These are phyloP conservation scores for Saturnispora gosingensis DNA, from an alignment of 805 yeast species.

Conservation along the genomic window DNA sequence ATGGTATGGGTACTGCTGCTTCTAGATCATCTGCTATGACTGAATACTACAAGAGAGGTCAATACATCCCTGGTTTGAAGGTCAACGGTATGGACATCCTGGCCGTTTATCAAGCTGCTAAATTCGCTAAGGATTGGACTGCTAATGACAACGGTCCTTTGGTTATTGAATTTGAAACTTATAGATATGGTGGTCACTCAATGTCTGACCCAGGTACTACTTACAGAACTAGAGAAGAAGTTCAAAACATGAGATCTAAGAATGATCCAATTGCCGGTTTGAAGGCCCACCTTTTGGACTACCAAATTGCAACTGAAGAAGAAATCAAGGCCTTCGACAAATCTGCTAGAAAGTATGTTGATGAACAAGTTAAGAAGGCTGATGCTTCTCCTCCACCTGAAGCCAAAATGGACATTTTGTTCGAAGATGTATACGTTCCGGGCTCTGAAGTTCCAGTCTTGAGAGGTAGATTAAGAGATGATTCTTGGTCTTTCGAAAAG, in stretches of 20 bases:
- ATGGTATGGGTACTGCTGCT: constrained; percentile 99
- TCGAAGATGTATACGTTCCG: constrained; percentile 93
- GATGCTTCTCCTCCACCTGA: constrained; percentile 93
- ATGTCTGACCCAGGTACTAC: constrained; percentile 99
- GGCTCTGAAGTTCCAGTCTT: constrained; percentile 87
- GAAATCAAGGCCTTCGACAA: constrained; percentile 93
- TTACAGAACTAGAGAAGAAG: constrained; percentile 99
- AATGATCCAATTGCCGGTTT: constrained; percentile 97
- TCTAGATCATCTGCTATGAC: constrained; percentile 93
- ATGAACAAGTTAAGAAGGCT: constrained; percentile 88
- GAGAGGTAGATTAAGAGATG: constrained; percentile 96
- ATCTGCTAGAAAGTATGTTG: constrained; percentile 92
- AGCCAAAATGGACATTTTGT: constrained; percentile 87
- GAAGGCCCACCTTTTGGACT: constrained; percentile 75
- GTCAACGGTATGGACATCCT: constrained; percentile 98
- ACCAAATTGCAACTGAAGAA: constrained; percentile 82
- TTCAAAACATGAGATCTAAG: constrained; percentile 98
- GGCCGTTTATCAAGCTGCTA: constrained; percentile 92
- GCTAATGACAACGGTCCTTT: constrained; percentile 91
- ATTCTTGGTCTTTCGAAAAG: constrained; percentile 59
- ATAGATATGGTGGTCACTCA: constrained; percentile 99
- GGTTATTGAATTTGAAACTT: constrained; percentile 94
- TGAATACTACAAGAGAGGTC: constrained; percentile 98
- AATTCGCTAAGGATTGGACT: constrained; percentile 95
- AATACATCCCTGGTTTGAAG: constrained; percentile 97